Evolutionary conservation across 106 monocot genomes (phyloP).

Genomic region (Phalaenopsis equestris): DNA sequence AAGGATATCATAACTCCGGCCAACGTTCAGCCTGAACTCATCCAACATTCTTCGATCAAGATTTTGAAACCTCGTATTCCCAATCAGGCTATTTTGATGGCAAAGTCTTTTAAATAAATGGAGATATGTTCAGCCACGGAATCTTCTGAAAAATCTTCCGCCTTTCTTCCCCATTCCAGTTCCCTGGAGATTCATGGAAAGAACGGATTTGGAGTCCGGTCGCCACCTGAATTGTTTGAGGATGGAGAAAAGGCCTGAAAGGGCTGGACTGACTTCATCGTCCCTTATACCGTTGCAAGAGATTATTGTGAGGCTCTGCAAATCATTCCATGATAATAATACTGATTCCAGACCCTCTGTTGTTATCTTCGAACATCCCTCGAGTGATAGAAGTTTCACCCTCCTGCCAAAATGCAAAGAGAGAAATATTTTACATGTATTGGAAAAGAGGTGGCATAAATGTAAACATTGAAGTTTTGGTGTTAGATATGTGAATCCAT

Average conservation of each 20-base stretch:
- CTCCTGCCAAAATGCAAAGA: constrained; percentile 36
- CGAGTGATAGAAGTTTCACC: constrained; percentile 58
- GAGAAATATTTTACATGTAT: background rate
- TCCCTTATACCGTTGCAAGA: constrained; percentile 78
- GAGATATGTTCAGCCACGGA: background rate
- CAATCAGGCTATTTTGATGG: too few relatives aligned
- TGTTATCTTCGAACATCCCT: constrained; percentile 76
- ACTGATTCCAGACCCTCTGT: constrained; percentile 79
- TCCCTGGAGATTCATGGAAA: constrained; percentile 48
- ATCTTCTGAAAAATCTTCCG: constrained; percentile 60
- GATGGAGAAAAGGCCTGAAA: constrained; percentile 58
- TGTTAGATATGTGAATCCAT: too few relatives aligned
- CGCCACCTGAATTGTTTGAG: constrained; percentile 94
- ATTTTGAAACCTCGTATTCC: too few relatives aligned
- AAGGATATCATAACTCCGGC: background rate
- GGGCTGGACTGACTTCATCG: constrained; percentile 52
- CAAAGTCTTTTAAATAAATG: background rate
- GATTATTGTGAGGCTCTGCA: constrained; percentile 61
- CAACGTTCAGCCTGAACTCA: background rate
- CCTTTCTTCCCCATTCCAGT: constrained; percentile 93
- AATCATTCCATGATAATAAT: constrained; percentile 61
- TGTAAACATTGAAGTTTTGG: too few relatives aligned
- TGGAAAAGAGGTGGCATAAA: too few relatives aligned
- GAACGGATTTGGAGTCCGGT: constrained; percentile 68
- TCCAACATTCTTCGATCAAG: background rate